Conservation (phyloP, 106 monocot species). For the Gastrodia elata region DNA sequence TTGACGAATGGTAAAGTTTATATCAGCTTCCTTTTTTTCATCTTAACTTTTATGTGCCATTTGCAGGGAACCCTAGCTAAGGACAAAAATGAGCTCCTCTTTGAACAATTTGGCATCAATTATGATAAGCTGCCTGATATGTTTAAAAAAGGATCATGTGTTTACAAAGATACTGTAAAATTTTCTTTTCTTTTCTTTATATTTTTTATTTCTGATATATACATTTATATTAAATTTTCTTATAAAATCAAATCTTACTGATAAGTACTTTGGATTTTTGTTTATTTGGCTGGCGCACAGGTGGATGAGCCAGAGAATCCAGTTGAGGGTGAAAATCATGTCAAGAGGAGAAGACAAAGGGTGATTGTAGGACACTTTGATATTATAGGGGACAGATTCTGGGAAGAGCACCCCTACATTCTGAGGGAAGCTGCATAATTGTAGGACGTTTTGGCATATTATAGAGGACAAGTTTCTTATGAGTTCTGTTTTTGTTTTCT, state of each 20-base stretch:
- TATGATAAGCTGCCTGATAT: conserved; percentile 59
- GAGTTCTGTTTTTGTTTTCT: too few species aligned
- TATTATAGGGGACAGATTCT: conserved; percentile 39
- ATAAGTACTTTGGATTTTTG: not conserved
- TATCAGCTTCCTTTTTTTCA: not conserved
- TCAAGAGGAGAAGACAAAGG: conserved; percentile 29
- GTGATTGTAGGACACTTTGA: conserved; percentile 35
- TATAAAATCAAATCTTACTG: not conserved
- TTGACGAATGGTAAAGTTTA: too few species aligned
- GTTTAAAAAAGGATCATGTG: conserved; percentile 71
- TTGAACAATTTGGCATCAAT: conserved; percentile 58
- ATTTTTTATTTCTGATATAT: not conserved
- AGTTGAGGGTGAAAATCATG: conserved; percentile 21
- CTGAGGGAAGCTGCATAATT: conserved; percentile 41
- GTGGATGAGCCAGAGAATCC: conserved; percentile 38
- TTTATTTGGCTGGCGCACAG: conserved; percentile 12
- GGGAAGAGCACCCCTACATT: conserved; percentile 43
- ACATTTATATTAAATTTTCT: not conserved
- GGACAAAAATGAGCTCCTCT: conserved; percentile 74
- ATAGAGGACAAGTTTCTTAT: too few species aligned
- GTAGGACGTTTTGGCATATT: too few species aligned
- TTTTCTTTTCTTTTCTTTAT: not conserved
- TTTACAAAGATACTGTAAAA: conserved; percentile 49
- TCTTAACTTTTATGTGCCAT: not conserved
- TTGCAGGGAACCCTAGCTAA: conserved; percentile 43